Base-by-base conservation (phyloP, 2,329 filamentous ascomycete genomes). In the Periconia digitata region DNA sequence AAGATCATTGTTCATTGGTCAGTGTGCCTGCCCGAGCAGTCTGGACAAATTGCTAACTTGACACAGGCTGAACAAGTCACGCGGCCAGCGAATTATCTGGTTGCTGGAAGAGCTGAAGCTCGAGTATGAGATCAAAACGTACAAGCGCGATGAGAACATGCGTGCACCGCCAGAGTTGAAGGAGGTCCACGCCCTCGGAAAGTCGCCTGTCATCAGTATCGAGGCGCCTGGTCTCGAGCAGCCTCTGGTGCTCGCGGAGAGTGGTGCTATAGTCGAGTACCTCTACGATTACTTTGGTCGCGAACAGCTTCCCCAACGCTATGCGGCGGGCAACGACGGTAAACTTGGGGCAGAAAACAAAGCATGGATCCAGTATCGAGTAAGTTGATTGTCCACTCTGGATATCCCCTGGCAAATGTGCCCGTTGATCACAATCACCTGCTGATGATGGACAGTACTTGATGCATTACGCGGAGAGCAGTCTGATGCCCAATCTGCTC, bases 381-480 rank as follows among this genome's bases (percentile, higher is more conserved):
- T 67, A 49, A 54, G 62, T 52, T 21, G 6, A n/a, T 21, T 44
- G 3, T 32, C 27, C n/a, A n/a, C n/a, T n/a, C n/a, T n/a, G n/a
- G n/a, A n/a, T n/a, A n/a, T n/a, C n/a, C n/a, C n/a, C n/a, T n/a
- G n/a, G n/a, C n/a, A n/a, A n/a, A n/a, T n/a, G n/a, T n/a, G n/a
- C n/a, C n/a, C n/a, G 27, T 5, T 12, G 4, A 10, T 4, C 8
- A 6, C 27, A 3, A 13, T 32, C 27, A 6, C 12, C 27, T 32
- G n/a, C 12, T 10, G 27, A 32, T 15, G 27, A 32, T 13, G 27
- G n/a, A 23, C 44, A 67, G 59, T 69, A 66, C 49, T 40, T 70
- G 27, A 82, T 96, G 78, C 87, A 96, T 68, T 96, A 92, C 70
- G 79, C 83, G 5, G 92, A 96, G 73, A 92, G 92, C 10, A 89